Evolutionary conservation across 129 eudicot genomes (phyloP).

Genomic region (Flaveria brownii): DNA sequence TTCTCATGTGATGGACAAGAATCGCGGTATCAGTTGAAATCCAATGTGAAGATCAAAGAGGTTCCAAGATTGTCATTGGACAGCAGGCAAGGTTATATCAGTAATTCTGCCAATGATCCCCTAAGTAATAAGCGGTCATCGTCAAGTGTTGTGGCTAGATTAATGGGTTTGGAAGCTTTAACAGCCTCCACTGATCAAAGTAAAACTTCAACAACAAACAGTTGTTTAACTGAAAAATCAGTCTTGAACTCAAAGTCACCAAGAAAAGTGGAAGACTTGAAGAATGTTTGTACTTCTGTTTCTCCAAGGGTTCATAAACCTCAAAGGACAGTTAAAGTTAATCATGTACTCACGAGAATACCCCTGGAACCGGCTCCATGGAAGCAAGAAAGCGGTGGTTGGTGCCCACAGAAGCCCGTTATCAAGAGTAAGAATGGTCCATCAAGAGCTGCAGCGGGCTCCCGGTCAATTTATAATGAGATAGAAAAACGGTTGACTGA

Average conservation of each 20-base stretch:
- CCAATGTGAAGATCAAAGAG: conserved; percentile 57
- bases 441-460: conserved; percentile 10
- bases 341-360: conserved; percentile 40
- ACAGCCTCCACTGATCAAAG: conserved; percentile 38
- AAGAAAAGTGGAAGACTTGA: conserved; percentile 41
- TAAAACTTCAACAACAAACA: conserved; percentile 27
- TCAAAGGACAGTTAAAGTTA: conserved; percentile 28
- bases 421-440: conserved; percentile 31
- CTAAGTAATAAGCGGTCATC: conserved; percentile 59
- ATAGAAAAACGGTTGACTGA: conserved; percentile 77
- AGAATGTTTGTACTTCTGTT: conserved; percentile 30
- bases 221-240: conserved; percentile 29
- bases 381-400: conserved; percentile 57
- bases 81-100: conserved; percentile 53
- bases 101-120: conserved; percentile 47
- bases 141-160: conserved; percentile 72
- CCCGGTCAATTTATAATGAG: conserved; percentile 70
- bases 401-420: conserved; percentile 40
- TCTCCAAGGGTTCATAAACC: conserved; percentile 47
- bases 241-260: conserved; percentile 39
- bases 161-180: conserved; percentile 82
- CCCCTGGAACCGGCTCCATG: conserved; percentile 78
- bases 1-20: conserved; percentile 81
- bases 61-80: conserved; percentile 86
- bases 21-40: conserved; percentile 46